phyloP scores from a whole-genome alignment of 1,284 basidiomycete species.

The Papiliotrema nemorosa region DNA sequence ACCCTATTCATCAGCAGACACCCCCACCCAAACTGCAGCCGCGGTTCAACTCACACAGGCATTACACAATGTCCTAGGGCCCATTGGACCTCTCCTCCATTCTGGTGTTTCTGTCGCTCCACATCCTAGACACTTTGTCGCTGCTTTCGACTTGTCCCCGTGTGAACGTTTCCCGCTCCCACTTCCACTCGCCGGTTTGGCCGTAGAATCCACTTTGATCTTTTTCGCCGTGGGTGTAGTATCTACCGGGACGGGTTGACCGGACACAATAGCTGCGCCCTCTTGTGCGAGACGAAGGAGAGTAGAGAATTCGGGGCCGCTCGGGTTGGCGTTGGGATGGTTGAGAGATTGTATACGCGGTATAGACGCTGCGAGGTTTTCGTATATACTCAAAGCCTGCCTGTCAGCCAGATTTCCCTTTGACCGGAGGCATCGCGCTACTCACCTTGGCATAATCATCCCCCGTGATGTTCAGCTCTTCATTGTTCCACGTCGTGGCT shows the following conservation, averaged over 20 bases:
- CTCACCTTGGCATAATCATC: constrained; percentile 35
- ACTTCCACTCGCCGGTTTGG: background rate
- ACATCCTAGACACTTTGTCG: constrained; percentile 43
- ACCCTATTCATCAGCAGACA: constrained; percentile 26
- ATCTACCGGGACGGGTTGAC: constrained; percentile 7
- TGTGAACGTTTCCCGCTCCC: constrained; percentile 8
- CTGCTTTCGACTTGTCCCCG: constrained; percentile 19
- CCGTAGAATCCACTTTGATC: background rate
- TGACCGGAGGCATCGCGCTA: constrained; percentile 7
- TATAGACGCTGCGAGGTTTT: constrained; percentile 23
- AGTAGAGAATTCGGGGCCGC: constrained; percentile 23
- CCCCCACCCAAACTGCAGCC: background rate
- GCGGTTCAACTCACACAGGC: constrained; percentile 42
- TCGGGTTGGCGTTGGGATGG: background rate
- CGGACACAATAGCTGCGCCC: constrained; percentile 23
- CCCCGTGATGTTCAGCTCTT: background rate
- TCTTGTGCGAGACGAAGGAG: constrained; percentile 28
- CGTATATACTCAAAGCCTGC: constrained; percentile 26
- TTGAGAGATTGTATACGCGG: constrained; percentile 22
- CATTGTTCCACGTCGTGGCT: constrained; percentile 2
- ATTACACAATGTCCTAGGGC: constrained; percentile 48
- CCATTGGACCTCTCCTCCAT: constrained; percentile 48
- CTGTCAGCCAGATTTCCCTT: background rate
- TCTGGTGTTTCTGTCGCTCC: constrained; percentile 49
- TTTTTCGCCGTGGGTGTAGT: background rate